Conservation (phyloP, 2,329 filamentous ascomycete genomes). For the Blastomyces parvus region DNA sequence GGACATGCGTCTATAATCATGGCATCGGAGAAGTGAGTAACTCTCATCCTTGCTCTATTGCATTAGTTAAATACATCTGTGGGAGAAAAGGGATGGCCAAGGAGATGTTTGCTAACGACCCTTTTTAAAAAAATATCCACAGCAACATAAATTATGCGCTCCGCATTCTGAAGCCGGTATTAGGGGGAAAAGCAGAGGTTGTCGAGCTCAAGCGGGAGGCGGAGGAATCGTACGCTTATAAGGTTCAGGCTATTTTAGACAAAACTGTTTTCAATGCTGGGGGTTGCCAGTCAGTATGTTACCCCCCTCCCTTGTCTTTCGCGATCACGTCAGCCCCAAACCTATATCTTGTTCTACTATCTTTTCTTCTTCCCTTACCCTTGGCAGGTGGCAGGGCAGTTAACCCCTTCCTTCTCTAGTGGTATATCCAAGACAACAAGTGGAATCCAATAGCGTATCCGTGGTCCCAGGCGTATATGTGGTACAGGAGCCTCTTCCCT, state of each 20-base stretch:
- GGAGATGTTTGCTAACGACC: background rate
- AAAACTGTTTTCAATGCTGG: slow-evolving; percentile 38
- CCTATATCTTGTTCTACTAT: background rate
- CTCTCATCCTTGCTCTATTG: background rate
- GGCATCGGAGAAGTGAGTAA: slow-evolving; percentile 45
- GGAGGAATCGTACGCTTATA: slow-evolving; percentile 36
- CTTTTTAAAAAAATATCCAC: background rate
- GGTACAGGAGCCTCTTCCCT: slow-evolving; percentile 23
- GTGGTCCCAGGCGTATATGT: slow-evolving; percentile 22
- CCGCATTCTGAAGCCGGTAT: slow-evolving; percentile 47
- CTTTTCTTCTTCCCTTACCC: background rate
- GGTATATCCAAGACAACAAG: slow-evolving; percentile 22
- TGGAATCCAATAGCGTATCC: slow-evolving; percentile 24
- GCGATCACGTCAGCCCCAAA: too few relatives aligned
- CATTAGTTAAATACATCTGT: background rate
- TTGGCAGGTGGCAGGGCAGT: background rate
- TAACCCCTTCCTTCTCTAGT: slow-evolving; percentile 8
- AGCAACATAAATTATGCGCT: slow-evolving; percentile 49
- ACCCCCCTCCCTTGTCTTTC: background rate
- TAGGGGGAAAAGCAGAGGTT: slow-evolving; percentile 34
- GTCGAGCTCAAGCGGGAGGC: slow-evolving; percentile 41
- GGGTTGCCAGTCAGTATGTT: slow-evolving; percentile 23
- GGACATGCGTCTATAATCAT: slow-evolving; percentile 46
- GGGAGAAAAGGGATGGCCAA: background rate
- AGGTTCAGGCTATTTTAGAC: slow-evolving; percentile 39